phyloP scores from a whole-genome alignment of 768 basidiomycete species.

The Boletales sp. region DNA sequence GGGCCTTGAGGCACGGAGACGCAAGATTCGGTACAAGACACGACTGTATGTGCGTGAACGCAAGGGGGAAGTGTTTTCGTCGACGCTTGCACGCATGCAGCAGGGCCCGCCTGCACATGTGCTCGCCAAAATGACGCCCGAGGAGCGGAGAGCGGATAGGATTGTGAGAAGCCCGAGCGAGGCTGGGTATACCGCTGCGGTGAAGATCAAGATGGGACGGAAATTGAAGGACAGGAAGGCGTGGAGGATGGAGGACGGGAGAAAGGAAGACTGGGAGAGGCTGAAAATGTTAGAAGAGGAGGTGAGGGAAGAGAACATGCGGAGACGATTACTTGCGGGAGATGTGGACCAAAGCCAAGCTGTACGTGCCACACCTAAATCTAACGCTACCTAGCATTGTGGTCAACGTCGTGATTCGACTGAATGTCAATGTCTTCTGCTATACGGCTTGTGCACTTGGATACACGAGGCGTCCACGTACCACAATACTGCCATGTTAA shows the following conservation, averaged over 20 bases:
- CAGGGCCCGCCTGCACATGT: conserved; percentile 65
- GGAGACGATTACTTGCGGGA: conserved; percentile 5
- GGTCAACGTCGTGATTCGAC: too few species aligned
- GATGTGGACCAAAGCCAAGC: background rate
- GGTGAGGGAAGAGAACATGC: conserved; percentile 31
- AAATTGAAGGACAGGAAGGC: conserved; percentile 37
- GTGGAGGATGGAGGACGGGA: conserved; percentile 35
- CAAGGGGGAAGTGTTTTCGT: conserved; percentile 54
- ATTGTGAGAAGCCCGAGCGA: conserved; percentile 52
- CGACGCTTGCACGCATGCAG: conserved; percentile 45
- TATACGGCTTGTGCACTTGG: too few species aligned
- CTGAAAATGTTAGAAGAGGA: conserved; percentile 26
- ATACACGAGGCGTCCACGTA: too few species aligned
- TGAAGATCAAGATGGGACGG: conserved; percentile 56
- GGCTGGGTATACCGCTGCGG: conserved; percentile 66
- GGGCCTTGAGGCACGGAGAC: conserved; percentile 54
- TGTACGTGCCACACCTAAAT: too few species aligned
- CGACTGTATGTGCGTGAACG: conserved; percentile 57
- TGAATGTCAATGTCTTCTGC: too few species aligned
- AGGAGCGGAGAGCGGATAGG: conserved; percentile 46
- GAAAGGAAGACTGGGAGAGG: conserved; percentile 20
- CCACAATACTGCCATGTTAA: too few species aligned
- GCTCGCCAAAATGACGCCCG: conserved; percentile 46
- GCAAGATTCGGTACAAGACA: conserved; percentile 64
- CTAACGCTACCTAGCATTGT: too few species aligned